These are phyloP conservation scores for Shiraia sp. DNA, from an alignment of 2,329 filamentous ascomycete genomes.

Conservation along the genomic window DNA sequence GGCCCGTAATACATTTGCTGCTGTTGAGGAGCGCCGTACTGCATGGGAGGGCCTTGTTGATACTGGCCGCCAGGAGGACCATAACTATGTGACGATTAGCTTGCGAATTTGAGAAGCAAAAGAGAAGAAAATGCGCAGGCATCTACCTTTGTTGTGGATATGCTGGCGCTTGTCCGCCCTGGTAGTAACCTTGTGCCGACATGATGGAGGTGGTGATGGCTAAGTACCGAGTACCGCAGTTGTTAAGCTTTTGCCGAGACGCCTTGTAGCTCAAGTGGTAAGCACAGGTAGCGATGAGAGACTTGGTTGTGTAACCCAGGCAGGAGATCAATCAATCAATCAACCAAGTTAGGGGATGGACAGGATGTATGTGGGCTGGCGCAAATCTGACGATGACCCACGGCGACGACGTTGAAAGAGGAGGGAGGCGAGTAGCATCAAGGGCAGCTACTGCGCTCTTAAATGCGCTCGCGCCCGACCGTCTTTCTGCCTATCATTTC, in stretches of 20 bases:
- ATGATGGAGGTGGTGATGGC: no score
- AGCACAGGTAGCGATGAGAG: no score
- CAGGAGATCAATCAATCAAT: no score
- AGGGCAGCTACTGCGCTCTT: neutral
- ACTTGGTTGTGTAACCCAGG: no score
- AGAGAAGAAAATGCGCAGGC: neutral
- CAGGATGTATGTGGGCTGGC: no score
- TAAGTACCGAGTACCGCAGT: no score
- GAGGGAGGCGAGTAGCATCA: no score
- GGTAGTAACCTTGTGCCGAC: conserved; percentile 46
- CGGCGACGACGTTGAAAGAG: no score
- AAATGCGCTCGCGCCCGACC: conserved; percentile 1
- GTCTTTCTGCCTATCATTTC: neutral
- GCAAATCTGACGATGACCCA: no score
- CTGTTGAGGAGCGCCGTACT: conserved; percentile 32
- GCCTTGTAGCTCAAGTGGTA: no score
- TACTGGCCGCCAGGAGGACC: conserved; percentile 3
- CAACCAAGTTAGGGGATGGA: no score
- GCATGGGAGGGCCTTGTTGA: conserved; percentile 7
- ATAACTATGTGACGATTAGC: conserved; percentile 12
- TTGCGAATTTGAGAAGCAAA: conserved; percentile 14
- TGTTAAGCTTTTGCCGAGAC: no score
- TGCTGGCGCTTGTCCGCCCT: conserved; percentile 35
- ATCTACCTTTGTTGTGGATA: conserved; percentile 43
- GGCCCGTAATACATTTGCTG: conserved; percentile 33